Evolutionary conservation across 2,329 filamentous ascomycete species (phyloP), one percentile per base, ranked within the genome.

Genomic region (Penicillium sp.): DNA sequence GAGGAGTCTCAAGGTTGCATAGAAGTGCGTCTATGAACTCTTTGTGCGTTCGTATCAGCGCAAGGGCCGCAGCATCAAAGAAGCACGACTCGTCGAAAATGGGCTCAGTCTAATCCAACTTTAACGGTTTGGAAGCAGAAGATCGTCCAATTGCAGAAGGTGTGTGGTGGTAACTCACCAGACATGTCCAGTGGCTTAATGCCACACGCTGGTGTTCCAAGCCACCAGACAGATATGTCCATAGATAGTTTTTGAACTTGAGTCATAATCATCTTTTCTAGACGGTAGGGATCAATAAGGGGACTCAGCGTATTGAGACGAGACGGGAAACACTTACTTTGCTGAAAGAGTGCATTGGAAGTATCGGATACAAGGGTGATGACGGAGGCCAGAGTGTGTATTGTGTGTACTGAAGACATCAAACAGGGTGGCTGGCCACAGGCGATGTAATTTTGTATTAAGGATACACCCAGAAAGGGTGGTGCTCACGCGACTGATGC

Each of bases 61-160:
- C 47, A 56, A 56, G 48, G 53, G 45, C 33, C 13, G 30, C 38
- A 50, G 35, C 46, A 55, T 49, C 28, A 45, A 53, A 45, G 47
- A 36, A 46, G 41, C 35, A 51, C 27, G 50, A 53, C 36, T 44
- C 45, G 43, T 51, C 49, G 28, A 53, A 45, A 47, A 48, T 14
- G 25, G n/a, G 39, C 18, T 46, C 48, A 53, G 51, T 45, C 42
- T 45, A 50, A 52, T 50, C 44, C 54, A 51, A 45, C 55, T 35
- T 55, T 48, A 53, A 58, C 43, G 22, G 51, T 51, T 60, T 56
- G 51, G 46, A 58, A 55, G 54, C 51, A 52, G 50, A 41, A 55
- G 47, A 48, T 31, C 44, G 44, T 31, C 59, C 60, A 63, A 63
- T 63, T 27, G 48, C 14, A 44, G 13, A 6, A 2, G 8, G 43